Conservation (phyloP, 257 asterid genomes). For the Echites panduratus region DNA sequence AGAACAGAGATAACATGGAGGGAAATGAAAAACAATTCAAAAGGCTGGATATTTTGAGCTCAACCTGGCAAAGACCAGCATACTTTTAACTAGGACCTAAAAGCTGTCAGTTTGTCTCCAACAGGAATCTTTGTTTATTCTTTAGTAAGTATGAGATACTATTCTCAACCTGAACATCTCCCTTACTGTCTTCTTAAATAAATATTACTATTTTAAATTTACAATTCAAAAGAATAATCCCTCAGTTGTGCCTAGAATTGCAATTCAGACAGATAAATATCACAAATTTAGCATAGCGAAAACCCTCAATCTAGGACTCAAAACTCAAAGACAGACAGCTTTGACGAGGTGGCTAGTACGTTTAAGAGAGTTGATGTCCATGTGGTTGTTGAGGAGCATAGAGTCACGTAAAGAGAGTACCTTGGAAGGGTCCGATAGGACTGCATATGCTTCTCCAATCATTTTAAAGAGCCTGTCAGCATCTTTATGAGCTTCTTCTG, state of each 20-base stretch:
- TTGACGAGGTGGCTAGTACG: not conserved
- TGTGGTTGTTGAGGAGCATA: constrained; percentile 5
- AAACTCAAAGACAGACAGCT: not conserved
- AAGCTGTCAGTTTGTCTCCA: not conserved
- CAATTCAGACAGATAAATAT: not conserved
- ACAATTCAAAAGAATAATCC: not conserved
- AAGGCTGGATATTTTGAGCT: not conserved
- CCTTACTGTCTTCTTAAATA: not conserved
- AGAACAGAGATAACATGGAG: not conserved
- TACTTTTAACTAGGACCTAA: not conserved
- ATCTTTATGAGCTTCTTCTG: constrained; percentile 69
- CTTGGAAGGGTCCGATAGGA: constrained; percentile 91
- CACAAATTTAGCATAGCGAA: not conserved
- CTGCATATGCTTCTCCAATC: constrained; percentile 94
- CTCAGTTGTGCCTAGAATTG: not conserved
- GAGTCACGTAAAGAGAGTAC: constrained; percentile 27
- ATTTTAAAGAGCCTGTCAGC: constrained; percentile 90
- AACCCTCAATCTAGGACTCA: not conserved
- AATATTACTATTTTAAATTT: not conserved
- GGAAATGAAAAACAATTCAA: not conserved
- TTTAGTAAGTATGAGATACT: not conserved
- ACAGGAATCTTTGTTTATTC: not conserved
- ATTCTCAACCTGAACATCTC: not conserved
- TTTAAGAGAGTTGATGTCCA: not conserved
- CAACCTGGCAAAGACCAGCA: not conserved